phyloP scores from a whole-genome alignment of 2,329 filamentous ascomycete genomes.

The Claviceps arundinis region DNA sequence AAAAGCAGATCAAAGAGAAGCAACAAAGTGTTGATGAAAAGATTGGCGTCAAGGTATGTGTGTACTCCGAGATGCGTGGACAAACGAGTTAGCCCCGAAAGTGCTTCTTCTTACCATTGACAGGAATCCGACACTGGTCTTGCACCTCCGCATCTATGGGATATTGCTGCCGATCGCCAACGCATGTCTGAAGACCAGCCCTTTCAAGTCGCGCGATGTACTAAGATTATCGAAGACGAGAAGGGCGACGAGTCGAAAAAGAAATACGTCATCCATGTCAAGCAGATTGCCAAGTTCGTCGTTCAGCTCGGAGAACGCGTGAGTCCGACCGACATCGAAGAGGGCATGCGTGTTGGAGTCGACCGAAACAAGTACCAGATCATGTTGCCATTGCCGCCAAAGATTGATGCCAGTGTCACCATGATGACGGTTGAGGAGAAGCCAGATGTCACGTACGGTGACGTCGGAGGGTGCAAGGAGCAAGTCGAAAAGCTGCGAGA shows the following conservation, averaged over 20 bases:
- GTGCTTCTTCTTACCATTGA: conserved; percentile 10
- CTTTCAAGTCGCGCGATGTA: conserved; percentile 92
- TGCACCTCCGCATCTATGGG: conserved; percentile 96
- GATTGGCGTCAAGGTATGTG: conserved; percentile 66
- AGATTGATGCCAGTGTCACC: conserved; percentile 97
- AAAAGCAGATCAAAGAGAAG: conserved; percentile 99
- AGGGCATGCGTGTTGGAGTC: conserved; percentile 97
- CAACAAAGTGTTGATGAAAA: conserved; percentile 98
- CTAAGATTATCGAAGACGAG: conserved; percentile 96
- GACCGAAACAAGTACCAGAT: conserved; percentile 99
- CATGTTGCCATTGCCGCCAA: conserved; percentile 84
- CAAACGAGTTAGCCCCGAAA: neutral
- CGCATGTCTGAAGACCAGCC: conserved; percentile 98
- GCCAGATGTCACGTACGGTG: conserved; percentile 96
- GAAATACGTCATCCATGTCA: conserved; percentile 99
- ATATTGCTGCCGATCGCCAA: conserved; percentile 93
- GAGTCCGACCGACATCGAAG: conserved; percentile 96
- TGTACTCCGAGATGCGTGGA: neutral
- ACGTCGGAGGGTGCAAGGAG: conserved; percentile 98
- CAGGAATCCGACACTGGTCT: conserved; percentile 97
- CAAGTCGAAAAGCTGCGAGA: conserved; percentile 98
- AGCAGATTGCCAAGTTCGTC: conserved; percentile 99
- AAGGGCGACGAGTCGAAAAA: conserved; percentile 88
- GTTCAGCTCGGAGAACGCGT: conserved; percentile 95
- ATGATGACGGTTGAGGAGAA: conserved; percentile 99